Evolutionary conservation across 495 filamentous ascomycete genomes (phyloP).

Genomic region (Podospora pseudopauciseta): DNA sequence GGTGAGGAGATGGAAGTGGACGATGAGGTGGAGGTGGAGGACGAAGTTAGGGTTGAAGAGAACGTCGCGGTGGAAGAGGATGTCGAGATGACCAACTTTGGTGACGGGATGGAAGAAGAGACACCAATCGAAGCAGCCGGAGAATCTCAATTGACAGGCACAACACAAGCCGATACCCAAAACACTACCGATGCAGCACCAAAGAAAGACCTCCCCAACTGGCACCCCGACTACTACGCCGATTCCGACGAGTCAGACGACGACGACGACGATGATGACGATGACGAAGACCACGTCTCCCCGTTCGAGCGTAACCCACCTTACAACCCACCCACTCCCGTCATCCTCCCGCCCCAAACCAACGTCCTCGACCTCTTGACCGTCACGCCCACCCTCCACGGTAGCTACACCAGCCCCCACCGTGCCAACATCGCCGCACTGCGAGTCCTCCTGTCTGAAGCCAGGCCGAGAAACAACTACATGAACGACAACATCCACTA

Average conservation of each 20-base stretch:
- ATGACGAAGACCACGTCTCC: background rate
- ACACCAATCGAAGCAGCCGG: background rate
- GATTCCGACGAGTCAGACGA: background rate
- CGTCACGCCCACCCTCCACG: background rate
- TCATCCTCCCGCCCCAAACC: background rate
- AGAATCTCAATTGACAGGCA: background rate
- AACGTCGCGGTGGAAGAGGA: background rate
- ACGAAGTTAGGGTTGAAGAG: background rate
- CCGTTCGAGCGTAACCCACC: background rate
- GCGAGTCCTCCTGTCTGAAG: background rate
- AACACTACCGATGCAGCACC: background rate
- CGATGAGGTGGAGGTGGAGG: background rate
- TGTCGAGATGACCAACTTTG: background rate
- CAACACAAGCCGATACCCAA: background rate
- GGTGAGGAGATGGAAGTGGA: background rate
- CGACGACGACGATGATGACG: conserved; percentile 3
- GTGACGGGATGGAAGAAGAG: background rate
- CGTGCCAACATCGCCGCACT: background rate
- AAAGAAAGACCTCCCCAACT: background rate
- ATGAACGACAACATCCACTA: conserved; percentile 2
- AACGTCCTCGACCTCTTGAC: background rate
- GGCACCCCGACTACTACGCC: background rate
- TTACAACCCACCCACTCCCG: background rate
- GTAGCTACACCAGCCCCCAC: background rate
- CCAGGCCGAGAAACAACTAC: background rate